Conservation (phyloP, 208 protist species). For the Acanthamoeba healyi region DNA sequence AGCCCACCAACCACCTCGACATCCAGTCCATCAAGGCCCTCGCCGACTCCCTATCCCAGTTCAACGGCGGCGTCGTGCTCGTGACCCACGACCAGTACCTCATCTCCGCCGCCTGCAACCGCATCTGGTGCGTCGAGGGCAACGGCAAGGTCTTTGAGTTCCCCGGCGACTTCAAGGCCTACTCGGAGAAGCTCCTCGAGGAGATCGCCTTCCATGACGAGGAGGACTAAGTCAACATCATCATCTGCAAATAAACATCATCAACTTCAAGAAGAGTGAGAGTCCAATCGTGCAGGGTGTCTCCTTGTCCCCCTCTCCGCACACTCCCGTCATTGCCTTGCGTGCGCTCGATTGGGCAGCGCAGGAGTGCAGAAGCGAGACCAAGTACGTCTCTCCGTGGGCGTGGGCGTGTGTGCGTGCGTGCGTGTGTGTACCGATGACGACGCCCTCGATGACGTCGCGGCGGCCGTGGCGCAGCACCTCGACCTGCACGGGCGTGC, state of each 20-base stretch:
- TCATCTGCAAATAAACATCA: background rate
- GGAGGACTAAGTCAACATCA: background rate
- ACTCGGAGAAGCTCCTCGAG: conserved; percentile 74
- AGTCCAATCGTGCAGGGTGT: too few species aligned
- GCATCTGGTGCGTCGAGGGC: conserved; percentile 79
- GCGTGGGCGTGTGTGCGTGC: too few species aligned
- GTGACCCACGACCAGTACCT: conserved; percentile 98
- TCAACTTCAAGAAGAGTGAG: too few species aligned
- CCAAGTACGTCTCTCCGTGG: too few species aligned
- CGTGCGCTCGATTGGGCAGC: too few species aligned
- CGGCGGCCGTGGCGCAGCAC: background rate
- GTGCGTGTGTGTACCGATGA: background rate
- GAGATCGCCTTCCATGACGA: conserved; percentile 71
- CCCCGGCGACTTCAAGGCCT: conserved; percentile 83
- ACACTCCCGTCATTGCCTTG: too few species aligned
- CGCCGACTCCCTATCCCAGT: conserved; percentile 94
- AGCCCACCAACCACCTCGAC: conserved; percentile 98
- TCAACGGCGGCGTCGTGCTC: conserved; percentile 96
- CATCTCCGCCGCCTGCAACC: conserved; percentile 91
- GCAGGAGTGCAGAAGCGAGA: too few species aligned
- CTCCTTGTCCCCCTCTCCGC: too few species aligned
- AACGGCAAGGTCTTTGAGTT: conserved; percentile 75
- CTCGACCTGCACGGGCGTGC: conserved; percentile 13
- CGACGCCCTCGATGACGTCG: background rate
- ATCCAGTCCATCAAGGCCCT: conserved; percentile 97